Base-by-base conservation (phyloP, 176 grass and related monocot genomes). In the Cenchrus fungigraminus region DNA sequence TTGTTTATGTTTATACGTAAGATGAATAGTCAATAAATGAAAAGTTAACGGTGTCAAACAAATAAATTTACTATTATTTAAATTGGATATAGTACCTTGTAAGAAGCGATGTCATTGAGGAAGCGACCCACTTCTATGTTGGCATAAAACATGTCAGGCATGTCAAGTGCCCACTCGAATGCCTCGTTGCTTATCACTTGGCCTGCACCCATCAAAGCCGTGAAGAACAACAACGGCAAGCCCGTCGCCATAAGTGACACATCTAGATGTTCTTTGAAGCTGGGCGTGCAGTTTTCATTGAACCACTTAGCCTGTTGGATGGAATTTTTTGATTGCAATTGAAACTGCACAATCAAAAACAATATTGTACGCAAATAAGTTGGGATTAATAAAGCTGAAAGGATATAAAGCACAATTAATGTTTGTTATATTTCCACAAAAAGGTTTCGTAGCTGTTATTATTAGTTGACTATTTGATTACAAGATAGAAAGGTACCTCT, bases 301-400 rank as follows among this genome's bases (percentile, higher is more conserved):
- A 10, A 68, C 87, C 82, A 85, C 17, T 80, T 42, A 40, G 74
- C 73, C 76, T 89, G 75, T 2, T 73, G 64, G 12, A 79, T 47
- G 57, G 73, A 89, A 12, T 22, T 61, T 4, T 75, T 47, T 0
- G 74, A 50, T 40, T 40, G 37, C 13, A 45, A 9, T 6, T 89
- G 66, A 20, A 58, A 8, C 20, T n/a, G 56, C 20, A 58, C 0
- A 57, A 54, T 13, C 52, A 57, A 0, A 57, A 5, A 57, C 6
- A 57, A 57, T 57, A 2, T 20, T 57, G 37, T 40, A 40, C 37
- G 2, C 37, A 40, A 40, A 40, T 40, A 40, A 40, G 37, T 40
- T 40, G 37, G 37, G 37, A 40, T 40, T 3, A 40, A 40, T 3
- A 40, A 40, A 40, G 37, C 4, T 40, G 37, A 40, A 40, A 40